Conservation (phyloP, 163 green algal genomes). For the Scenedesmus sp. region DNA sequence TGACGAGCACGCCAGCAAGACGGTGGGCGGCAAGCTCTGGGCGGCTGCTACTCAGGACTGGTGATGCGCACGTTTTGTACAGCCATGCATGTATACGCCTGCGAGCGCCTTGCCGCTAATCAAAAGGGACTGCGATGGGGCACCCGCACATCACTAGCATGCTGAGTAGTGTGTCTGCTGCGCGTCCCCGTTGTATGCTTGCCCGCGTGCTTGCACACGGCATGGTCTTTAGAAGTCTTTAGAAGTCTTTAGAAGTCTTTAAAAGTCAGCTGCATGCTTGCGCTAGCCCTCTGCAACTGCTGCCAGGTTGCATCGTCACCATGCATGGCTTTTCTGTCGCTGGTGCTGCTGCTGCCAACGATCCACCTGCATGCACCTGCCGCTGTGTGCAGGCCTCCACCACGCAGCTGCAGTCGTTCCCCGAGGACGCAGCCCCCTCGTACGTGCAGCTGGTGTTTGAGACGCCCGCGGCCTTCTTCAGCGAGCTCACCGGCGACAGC, state of each 20-base stretch:
- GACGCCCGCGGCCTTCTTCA: background rate
- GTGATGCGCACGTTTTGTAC: background rate
- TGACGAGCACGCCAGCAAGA: conserved; percentile 23
- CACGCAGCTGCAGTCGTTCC: background rate
- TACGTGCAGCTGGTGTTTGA: conserved; percentile 52
- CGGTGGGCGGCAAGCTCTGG: background rate
- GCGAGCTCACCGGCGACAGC: background rate
- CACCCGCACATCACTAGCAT: background rate
- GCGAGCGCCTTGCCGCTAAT: no score
- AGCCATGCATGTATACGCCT: no score
- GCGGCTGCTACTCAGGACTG: background rate
- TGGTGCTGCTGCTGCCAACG: background rate
- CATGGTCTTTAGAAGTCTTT: background rate
- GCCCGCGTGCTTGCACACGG: background rate
- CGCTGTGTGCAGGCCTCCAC: background rate
- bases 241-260: no score
- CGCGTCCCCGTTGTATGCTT: background rate
- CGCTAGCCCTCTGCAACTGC: no score
- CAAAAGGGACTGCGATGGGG: no score
- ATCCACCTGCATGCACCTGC: background rate
- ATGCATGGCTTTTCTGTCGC: no score
- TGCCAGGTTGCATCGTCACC: no score
- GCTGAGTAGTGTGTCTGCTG: background rate
- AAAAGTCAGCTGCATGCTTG: background rate
- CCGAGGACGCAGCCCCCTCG: conserved; percentile 11